phyloP scores from a whole-genome alignment of 2,329 filamentous ascomycete species.

The Metarhizium guizhouense region DNA sequence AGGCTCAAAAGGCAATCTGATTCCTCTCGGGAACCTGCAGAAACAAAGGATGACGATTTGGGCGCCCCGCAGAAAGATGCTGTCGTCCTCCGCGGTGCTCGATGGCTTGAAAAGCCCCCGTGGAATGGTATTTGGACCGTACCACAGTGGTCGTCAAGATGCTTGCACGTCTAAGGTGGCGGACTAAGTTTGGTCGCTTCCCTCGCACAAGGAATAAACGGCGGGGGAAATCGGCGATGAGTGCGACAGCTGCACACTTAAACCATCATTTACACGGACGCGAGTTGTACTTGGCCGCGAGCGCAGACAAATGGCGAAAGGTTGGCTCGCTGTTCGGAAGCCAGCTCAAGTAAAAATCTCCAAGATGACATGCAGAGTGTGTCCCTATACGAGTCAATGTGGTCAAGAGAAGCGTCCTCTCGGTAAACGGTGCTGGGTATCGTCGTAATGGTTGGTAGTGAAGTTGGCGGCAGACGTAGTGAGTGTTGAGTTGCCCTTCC shows the following conservation, averaged over 20 bases:
- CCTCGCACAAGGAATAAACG: conserved; percentile 3
- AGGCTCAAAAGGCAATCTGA: conserved; percentile 8
- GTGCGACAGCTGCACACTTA: background rate
- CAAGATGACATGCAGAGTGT: background rate
- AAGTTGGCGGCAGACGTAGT: background rate
- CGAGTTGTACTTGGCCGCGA: background rate
- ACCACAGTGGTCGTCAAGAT: conserved; percentile 22
- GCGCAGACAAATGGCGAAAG: background rate
- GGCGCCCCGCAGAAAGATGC: conserved; percentile 12
- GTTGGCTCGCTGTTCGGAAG: background rate
- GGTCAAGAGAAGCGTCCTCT: background rate
- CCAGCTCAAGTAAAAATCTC: background rate
- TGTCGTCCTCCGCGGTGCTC: conserved; percentile 8
- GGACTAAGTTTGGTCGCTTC: conserved; percentile 3
- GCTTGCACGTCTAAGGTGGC: conserved; percentile 9
- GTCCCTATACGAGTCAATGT: background rate
- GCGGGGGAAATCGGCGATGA: background rate
- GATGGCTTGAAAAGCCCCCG: conserved; percentile 16
- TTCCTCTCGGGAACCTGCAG: conserved; percentile 12
- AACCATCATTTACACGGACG: conserved; percentile 2
- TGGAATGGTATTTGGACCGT: conserved; percentile 32
- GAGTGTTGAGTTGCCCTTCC: background rate
- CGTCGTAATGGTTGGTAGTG: background rate
- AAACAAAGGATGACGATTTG: conserved; percentile 8
- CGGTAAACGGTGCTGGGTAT: background rate